Evolutionary conservation across 495 filamentous ascomycete genomes (phyloP), one percentile per base, ranked within the genome.

Genomic region (Neurospora cerealis): DNA sequence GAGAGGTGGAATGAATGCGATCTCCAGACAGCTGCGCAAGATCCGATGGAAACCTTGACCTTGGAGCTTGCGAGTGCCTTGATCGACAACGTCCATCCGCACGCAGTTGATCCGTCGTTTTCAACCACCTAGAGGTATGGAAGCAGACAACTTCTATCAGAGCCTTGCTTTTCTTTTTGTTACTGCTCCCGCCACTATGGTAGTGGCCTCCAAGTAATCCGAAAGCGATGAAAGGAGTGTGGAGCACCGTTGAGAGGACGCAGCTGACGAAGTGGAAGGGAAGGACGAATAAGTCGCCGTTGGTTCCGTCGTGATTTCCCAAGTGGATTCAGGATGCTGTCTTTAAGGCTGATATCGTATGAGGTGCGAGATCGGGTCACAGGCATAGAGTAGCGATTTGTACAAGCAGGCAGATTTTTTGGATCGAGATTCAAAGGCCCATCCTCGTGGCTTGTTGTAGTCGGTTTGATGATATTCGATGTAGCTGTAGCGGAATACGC

Each of bases 321-420:
- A 11, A 39, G 2, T 11, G 0, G 9, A 11, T 10, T 39, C 38
- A 39, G 2, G 9, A 10, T 92, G 73, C 78, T 83, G 92, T 92
- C 69, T 89, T 88, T 94, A 75, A 89, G 89, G 38, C 84, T 86
- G 41, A 84, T 85, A 44, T 88, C 86, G 75, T 83, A 81, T 74
- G 86, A 89, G 36, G 85, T 85, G 60, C 92, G 87, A 75, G 86
- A 88, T 75, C 88, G 89, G 69, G 90, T 91, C 37, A 93, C 90
- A 9, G 94, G 94, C 92, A 97, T 94, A 10, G 94, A 97, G 80
- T 95, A 94, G 60, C 94, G 91, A 79, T 97, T 94, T 70, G 90
- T 86, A 72, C 92, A 94, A 71, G 46, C 8, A 32, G 17, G 39
- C 10, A 72, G 41, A 73, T 74, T 70, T 70, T 42, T 66, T 66